Base-by-base conservation (phyloP, 169 alveolate genomes). In the Cryptosporidium muris region DNA sequence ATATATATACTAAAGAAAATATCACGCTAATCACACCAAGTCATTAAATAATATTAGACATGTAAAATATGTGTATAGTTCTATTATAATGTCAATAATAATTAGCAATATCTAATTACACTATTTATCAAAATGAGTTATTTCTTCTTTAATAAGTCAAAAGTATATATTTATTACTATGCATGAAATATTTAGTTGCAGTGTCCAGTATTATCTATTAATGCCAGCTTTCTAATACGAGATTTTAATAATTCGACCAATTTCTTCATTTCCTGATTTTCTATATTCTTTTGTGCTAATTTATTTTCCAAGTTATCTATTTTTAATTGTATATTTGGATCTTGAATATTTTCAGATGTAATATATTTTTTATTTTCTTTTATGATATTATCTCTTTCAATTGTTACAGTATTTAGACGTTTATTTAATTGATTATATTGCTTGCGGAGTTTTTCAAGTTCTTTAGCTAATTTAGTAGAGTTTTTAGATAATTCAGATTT, bases 211-310 rank as follows among this genome's bases (percentile, higher is more conserved):
- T 25, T 25, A 25, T 64, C 16, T 9, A 74, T 60, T 68, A 74
- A 58, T 14, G 85, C 85, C 11, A 74, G 54, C 47, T 51, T 74
- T 74, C 85, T 51, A 36, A 74, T 36, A 40, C 85, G 40, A 6
- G 56, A 12, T 74, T 74, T 74, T 9, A 74, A 63, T 16, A 45
- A 38, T 12, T 54, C 34, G 8, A 74, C 34, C 12, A 68, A 58
- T 12, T 56, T 42, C 38, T 47, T 54, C 8, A 74, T 58, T 14
- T 74, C 85, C 25, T 43, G 12, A 58, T 74, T 74, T 6, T 45
- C 12, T 52, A n/a, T 34, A 25, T 66, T 52, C 14, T 2, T 12
- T 8, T 74, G 40, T 58, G 54, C 74, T 5, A 74, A 63, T 9
- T 66, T 58, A 8, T 3, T 37, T 9, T 51, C 51, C 16, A 66